These are phyloP conservation scores for Tuber borchii DNA, from an alignment of 495 filamentous ascomycete species.

Conservation along the genomic window DNA sequence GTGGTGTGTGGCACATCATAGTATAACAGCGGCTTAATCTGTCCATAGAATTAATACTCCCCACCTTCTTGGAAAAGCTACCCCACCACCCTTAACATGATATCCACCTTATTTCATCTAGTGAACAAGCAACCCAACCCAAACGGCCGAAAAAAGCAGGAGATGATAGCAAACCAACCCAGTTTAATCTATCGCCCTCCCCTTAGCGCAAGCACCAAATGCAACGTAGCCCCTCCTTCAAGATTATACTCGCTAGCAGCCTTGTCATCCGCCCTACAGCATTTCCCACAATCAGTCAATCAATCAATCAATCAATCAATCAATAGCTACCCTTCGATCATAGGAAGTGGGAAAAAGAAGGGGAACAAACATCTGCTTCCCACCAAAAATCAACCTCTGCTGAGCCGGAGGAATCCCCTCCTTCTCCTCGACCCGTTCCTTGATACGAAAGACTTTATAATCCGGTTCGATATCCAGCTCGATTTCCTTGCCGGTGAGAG, in stretches of 20 bases:
- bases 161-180: slow-evolving; percentile 1
- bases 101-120: not conserved
- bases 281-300: not conserved
- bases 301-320: slow-evolving; percentile 21
- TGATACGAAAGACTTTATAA: slow-evolving; percentile 90
- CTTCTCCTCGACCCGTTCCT: slow-evolving; percentile 97
- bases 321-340: slow-evolving; percentile 4
- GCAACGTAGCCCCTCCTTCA: slow-evolving; percentile 85
- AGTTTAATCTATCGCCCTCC: slow-evolving; percentile 52
- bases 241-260: slow-evolving; percentile 78
- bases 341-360: not conserved
- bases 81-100: not conserved
- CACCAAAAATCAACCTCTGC: slow-evolving; percentile 89
- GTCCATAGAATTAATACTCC: not conserved
- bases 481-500: slow-evolving; percentile 96
- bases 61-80: not conserved
- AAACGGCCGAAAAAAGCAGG: not conserved
- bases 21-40: not conserved
- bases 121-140: not conserved
- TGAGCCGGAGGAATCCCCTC: slow-evolving; percentile 97
- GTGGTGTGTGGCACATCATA: not conserved
- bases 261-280: slow-evolving; percentile 80
- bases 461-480: slow-evolving; percentile 92
- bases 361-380: slow-evolving; percentile 81
- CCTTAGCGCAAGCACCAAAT: slow-evolving; percentile 87